Base-by-base conservation (phyloP, 2,329 filamentous ascomycete genomes). In the Fusarium buharicum region DNA sequence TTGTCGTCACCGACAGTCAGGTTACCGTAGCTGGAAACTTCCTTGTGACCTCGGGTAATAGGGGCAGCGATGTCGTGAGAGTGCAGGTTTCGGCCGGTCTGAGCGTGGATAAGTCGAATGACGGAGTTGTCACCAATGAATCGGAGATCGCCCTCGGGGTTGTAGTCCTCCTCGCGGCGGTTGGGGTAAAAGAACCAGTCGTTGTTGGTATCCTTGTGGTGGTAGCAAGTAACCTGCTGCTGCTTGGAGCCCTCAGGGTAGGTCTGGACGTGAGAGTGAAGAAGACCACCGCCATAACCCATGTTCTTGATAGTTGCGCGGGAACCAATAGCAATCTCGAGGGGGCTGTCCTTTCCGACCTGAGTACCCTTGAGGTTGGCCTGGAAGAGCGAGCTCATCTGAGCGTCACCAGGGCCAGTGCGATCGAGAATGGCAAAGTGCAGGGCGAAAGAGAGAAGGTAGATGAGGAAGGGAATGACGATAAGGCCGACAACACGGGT, bases 161-260 rank as follows among this genome's bases (percentile, higher is more conserved):
- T 83, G 72, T 88, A 97, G 16, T 90, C 89, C 20, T 84, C 78
- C 56, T 96, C 86, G 50, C 83, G 78, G 62, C 96, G 91, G 80
- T 94, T 97, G 22, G 95, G 95, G 76, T 97, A 97, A 79, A 99
- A 93, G 80, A 96, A 97, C 95, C 95, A 99, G 76, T 99, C 95
- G 76, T 99, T 99, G 86, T 99, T 99, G 76, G 94, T 85, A 82
- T 99, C 95, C 77, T 99, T 99, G 84, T 99, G 95, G 79, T 99
- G 95, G 79, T 99, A 99, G 83, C 96, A 99, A 62, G 95, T 99
- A 61, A 99, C 89, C 76, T 99, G 95, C 78, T 99, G 96, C 79
- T 99, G 95, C 48, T 81, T 81, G 33, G 95, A 98, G 28, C 94
- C 95, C 74, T 97, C 93, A 0, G 94, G 94, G 75, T 92, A 98